Percentiles rank a stretch among this genome's conserved stretches.
phyloP scores from a whole-genome alignment of 2,329 filamentous ascomycete species.

The Didymosphaeria variabile region DNA sequence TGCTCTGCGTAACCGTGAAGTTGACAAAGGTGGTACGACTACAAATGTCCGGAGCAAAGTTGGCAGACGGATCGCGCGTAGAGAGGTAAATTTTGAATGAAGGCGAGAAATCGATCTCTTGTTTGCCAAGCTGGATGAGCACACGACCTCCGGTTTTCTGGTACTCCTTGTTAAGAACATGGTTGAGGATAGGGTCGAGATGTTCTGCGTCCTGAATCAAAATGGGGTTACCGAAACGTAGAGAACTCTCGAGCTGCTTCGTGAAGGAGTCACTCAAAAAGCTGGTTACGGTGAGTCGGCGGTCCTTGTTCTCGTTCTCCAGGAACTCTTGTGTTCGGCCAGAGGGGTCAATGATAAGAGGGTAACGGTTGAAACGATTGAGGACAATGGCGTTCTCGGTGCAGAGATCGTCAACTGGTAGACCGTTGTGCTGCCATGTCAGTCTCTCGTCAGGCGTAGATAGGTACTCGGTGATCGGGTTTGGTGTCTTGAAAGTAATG shows the following conservation, averaged over 20 bases:
- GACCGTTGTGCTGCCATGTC: constrained; percentile 90
- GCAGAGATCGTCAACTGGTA: constrained; percentile 96
- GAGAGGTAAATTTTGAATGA: constrained; percentile 95
- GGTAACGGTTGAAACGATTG: constrained; percentile 97
- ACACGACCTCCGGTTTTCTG: constrained; percentile 98
- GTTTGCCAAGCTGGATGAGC: constrained; percentile 96
- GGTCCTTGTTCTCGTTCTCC: constrained; percentile 91
- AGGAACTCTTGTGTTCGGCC: constrained; percentile 94
- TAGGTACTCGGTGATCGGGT: constrained; percentile 94
- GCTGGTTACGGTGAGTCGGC: constrained; percentile 93
- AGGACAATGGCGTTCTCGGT: constrained; percentile 98
- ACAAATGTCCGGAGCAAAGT: constrained; percentile 96
- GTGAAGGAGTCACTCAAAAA: constrained; percentile 98
- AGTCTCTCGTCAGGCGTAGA: constrained; percentile 96
- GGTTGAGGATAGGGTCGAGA: constrained; percentile 94
- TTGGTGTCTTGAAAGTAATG: constrained; percentile 90
- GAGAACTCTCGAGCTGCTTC: constrained; percentile 94
- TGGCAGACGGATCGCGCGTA: constrained; percentile 93
- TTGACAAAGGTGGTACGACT: constrained; percentile 99
- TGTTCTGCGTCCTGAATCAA: constrained; percentile 98
- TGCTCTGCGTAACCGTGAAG: constrained; percentile 98
- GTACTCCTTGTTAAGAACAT: constrained; percentile 99
- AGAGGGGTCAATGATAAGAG: constrained; percentile 97
- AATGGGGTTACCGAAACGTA: constrained; percentile 98
- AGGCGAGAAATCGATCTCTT: constrained; percentile 98